Conservation (phyloP, 495 filamentous ascomycete species). For the Penicillium soppii region DNA sequence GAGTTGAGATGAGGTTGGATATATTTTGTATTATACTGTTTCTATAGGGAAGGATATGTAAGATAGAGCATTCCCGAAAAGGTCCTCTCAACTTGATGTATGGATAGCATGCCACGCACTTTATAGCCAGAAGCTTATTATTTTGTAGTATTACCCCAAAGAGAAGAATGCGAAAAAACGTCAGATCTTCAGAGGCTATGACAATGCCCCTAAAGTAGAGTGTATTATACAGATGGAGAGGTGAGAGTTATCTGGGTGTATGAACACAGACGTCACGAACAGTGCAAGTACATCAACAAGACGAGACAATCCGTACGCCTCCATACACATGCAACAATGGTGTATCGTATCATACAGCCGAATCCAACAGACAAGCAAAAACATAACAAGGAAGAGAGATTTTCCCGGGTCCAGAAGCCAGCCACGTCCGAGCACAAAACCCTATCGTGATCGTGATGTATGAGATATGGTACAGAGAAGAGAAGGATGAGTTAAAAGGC, state of each 20-base stretch:
- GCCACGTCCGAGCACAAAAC: slow-evolving; percentile 26
- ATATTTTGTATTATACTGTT: slow-evolving; percentile 18
- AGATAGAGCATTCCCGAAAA: slow-evolving; percentile 13
- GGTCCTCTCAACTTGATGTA: background rate
- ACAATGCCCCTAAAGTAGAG: slow-evolving; percentile 2
- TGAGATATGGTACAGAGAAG: slow-evolving; percentile 47
- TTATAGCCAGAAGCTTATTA: background rate
- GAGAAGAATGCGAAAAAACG: background rate
- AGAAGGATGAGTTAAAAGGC: slow-evolving; percentile 14
- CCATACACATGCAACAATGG: slow-evolving; percentile 34
- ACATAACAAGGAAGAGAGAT: slow-evolving; percentile 24
- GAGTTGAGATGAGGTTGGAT: slow-evolving; percentile 63
- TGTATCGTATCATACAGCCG: slow-evolving; percentile 48
- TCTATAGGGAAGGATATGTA: slow-evolving; percentile 14
- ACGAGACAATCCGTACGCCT: slow-evolving; percentile 40
- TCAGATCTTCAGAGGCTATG: slow-evolving; percentile 12
- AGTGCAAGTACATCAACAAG: slow-evolving; percentile 20
- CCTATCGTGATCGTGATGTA: slow-evolving; percentile 35
- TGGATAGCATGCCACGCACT: background rate
- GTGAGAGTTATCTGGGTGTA: slow-evolving; percentile 31
- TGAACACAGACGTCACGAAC: slow-evolving; percentile 19
- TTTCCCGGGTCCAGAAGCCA: slow-evolving; percentile 25
- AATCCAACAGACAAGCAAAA: slow-evolving; percentile 28
- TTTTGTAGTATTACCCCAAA: background rate
- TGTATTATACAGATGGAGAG: slow-evolving; percentile 40